Percentiles rank a stretch among this genome's conserved stretches.
phyloP scores from a whole-genome alignment of 2,329 filamentous ascomycete species.

The Aspergillus puulaauensis region DNA sequence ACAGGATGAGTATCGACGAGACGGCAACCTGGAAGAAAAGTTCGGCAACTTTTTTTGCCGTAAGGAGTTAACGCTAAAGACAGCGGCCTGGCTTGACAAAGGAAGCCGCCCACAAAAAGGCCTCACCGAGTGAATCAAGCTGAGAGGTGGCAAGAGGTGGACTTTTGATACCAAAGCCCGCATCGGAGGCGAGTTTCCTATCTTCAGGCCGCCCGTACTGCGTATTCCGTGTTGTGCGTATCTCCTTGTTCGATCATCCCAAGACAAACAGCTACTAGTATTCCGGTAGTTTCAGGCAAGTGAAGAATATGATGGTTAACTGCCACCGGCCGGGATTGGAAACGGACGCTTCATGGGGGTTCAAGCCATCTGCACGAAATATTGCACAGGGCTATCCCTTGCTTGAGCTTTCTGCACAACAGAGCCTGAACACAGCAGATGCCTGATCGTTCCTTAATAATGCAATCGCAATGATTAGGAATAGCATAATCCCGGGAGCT shows the following conservation, averaged over 20 bases:
- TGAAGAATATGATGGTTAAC: neutral
- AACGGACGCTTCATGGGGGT: neutral
- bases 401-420: conserved; percentile 6
- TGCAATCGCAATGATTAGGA: neutral
- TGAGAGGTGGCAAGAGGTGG: neutral
- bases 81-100: neutral
- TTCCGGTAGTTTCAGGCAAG: neutral
- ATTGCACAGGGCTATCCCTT: conserved; percentile 18
- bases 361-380: conserved; percentile 1
- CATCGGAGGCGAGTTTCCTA: neutral
- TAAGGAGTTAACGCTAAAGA: neutral
- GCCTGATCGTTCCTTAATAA: neutral
- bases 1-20: too few relatives aligned
- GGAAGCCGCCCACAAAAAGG: neutral
- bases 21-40: neutral
- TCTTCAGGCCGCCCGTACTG: neutral
- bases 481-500: neutral
- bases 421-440: conserved; percentile 5
- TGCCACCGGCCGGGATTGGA: neutral
- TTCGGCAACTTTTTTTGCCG: neutral
- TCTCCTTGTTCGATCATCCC: neutral
- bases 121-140: too few relatives aligned
- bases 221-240: neutral
- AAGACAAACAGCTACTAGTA: neutral
- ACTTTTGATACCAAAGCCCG: neutral